Evolutionary conservation across 2,329 filamentous ascomycete species (phyloP).

Genomic region (Penicillium sp.): DNA sequence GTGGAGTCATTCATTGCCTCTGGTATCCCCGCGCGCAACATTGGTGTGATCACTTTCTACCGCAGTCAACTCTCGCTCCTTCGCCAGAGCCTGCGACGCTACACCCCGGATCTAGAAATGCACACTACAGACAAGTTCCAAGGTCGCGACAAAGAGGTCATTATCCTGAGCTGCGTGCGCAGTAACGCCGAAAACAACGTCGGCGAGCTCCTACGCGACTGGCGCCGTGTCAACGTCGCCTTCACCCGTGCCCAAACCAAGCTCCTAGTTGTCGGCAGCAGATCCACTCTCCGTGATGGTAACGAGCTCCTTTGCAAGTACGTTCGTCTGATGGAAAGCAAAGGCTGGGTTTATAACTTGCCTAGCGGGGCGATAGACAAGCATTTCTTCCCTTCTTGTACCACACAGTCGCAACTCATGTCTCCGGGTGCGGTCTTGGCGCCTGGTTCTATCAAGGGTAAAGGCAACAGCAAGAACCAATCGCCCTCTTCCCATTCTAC

Average conservation of each 20-base stretch:
- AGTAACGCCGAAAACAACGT: constrained; percentile 79
- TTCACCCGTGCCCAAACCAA: constrained; percentile 93
- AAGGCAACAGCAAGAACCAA: constrained; percentile 13
- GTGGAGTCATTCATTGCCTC: constrained; percentile 74
- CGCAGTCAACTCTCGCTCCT: constrained; percentile 85
- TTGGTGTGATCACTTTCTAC: constrained; percentile 97
- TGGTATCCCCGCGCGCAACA: constrained; percentile 71
- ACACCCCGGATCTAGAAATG: constrained; percentile 72
- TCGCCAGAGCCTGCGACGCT: constrained; percentile 65
- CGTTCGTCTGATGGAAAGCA: constrained; percentile 71
- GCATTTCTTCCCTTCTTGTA: constrained; percentile 63
- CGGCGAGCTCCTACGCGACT: constrained; percentile 89
- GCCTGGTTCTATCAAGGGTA: constrained; percentile 6
- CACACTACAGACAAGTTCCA: constrained; percentile 97
- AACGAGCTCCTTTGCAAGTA: constrained; percentile 77
- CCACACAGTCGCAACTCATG: constrained; percentile 27
- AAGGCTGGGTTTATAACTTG: constrained; percentile 78
- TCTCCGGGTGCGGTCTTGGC: constrained; percentile 10
- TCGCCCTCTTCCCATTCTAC: constrained; percentile 12
- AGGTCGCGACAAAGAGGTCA: constrained; percentile 89
- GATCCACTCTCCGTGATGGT: constrained; percentile 65
- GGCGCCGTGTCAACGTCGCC: constrained; percentile 91
- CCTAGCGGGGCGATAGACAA: constrained; percentile 61
- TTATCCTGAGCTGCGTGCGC: constrained; percentile 82
- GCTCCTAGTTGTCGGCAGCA: constrained; percentile 81